Evolutionary conservation across 805 yeast genomes (phyloP), one percentile per base, ranked within the genome.

Genomic region (Saccharomycopsis fibuligera): DNA sequence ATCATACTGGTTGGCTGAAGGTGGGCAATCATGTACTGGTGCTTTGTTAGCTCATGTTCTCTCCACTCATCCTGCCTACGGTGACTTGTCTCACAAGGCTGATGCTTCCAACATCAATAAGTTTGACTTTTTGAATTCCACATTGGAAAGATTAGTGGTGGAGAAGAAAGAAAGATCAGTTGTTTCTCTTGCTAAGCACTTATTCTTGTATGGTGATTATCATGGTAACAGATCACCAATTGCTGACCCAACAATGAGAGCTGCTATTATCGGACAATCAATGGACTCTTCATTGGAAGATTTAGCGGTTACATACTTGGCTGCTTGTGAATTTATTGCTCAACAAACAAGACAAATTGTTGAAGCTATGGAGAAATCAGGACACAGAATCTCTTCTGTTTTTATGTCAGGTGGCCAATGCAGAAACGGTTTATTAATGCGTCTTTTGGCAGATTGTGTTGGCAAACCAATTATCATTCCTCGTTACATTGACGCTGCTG

Each of bases 21-120:
- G 99, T 62, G 99, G 99, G n/a, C 99, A 93, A 66, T 83, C 95
- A 14, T 86, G 96, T 62, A 93, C 99, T 2, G 99, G 99, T 57
- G 96, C 95, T 27, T 74, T 93, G 35, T 73, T 93, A 55, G 91
- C 93, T 2, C 95, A 87, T 64, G 91, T 91, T 14, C 66, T 93
- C 53, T 74, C 86, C 10, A 83, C 86, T 8, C 98, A 93, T 62
- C 96, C 97, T 0, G 95, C 98, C 0, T 80, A 81, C 57, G 69
- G 78, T 2, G 88, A 86, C 60, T 73, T 91, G 47, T 75, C 79
- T 12, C 75, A 73, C 51, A 67, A 78, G 31, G 80, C 96, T 0
- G 86, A 79, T 55, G 78, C 81, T 19, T 77, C 87, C 1, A 78
- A 78, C 47, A 68, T 81, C 30, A 83, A 91, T 38, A 79, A 81